Evolutionary conservation across 2,329 filamentous ascomycete species (phyloP), one percentile per base, ranked within the genome.

Genomic region (Massarina eburnea): DNA sequence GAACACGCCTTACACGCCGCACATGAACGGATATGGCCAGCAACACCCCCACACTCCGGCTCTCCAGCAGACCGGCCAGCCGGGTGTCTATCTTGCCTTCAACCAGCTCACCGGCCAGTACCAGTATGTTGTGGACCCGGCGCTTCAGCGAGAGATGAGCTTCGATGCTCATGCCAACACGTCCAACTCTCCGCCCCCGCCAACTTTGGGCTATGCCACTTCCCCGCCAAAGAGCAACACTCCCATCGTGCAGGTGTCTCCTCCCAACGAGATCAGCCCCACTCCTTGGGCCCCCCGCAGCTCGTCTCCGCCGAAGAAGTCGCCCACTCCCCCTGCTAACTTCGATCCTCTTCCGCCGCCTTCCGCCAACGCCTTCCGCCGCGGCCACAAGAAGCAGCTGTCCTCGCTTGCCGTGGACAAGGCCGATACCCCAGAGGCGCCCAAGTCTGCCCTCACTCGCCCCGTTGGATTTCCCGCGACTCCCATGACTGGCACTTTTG

Each of bases 341-440:
- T 79, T 84, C 39, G 75, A 81, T 57, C 89, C 91, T 32, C 81
- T 96, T 42, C 91, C 91, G 41, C 90, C 90, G 21, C 89, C 90
- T 48, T 95, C 91, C 44, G 89, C 88, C 55, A 94, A 91, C 62
- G 90, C 91, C 35, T 96, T 96, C 79, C 91, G 91, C 52, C 89
- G 91, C 47, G 88, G 89, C 45, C 92, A 97, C 74, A 94, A 95
- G 79, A 96, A 96, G 81, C 83, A 70, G 20, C 52, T 83, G 9
- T 82, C 84, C 18, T 95, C 92, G 4, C 79, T 91, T 43, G 78
- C 79, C 41, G 76, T 82, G 49, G 76, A 76, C 42, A 66, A 75
- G 41, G 80, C 80, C 52, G 83, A 82, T 58, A 73, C 76, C 38
- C 67, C 79, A 37, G 72, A 76, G 30, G 88, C 81, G 1, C 89